Conservation (phyloP, 2,329 filamentous ascomycete species). For the Tolypocladium inflatum region DNA sequence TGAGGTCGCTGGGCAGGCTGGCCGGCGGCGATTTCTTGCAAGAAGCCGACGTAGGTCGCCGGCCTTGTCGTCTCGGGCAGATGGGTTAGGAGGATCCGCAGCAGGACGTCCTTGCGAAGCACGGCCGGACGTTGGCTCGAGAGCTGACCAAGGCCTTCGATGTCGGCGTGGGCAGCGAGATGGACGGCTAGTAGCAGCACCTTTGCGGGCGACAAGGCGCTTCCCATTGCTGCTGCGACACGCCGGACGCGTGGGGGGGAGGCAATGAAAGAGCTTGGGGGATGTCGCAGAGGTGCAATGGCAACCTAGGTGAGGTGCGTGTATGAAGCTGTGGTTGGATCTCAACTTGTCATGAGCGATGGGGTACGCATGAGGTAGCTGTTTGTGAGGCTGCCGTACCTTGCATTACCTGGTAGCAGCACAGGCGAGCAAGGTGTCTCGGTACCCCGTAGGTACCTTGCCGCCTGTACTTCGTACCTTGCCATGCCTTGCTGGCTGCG, state of each 20-base stretch:
- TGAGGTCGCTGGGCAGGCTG: constrained; percentile 30
- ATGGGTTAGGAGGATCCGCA: constrained; percentile 68
- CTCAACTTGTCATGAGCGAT: background rate
- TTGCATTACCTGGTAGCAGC: too few species aligned
- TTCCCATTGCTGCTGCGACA: constrained; percentile 10
- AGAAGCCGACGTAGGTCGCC: constrained; percentile 49
- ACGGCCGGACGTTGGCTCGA: constrained; percentile 45
- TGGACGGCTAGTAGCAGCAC: constrained; percentile 65
- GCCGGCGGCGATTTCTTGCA: constrained; percentile 46
- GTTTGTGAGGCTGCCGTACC: too few species aligned
- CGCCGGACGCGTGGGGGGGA: background rate
- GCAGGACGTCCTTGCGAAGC: constrained; percentile 53
- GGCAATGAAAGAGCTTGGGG: background rate
- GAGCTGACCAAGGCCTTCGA: constrained; percentile 52
- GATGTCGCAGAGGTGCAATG: background rate
- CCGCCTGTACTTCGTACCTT: background rate
- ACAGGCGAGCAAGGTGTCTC: too few species aligned
- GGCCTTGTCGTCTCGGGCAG: constrained; percentile 64
- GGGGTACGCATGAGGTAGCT: too few species aligned
- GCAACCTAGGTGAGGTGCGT: background rate
- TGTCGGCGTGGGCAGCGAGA: constrained; percentile 55
- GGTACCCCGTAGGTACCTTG: too few species aligned
- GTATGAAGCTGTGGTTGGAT: background rate
- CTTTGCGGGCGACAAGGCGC: constrained; percentile 52
- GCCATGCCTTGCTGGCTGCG: background rate